Base-by-base conservation (phyloP, 2,329 filamentous ascomycete species). In the Pseudocercospora pini-densiflorae region DNA sequence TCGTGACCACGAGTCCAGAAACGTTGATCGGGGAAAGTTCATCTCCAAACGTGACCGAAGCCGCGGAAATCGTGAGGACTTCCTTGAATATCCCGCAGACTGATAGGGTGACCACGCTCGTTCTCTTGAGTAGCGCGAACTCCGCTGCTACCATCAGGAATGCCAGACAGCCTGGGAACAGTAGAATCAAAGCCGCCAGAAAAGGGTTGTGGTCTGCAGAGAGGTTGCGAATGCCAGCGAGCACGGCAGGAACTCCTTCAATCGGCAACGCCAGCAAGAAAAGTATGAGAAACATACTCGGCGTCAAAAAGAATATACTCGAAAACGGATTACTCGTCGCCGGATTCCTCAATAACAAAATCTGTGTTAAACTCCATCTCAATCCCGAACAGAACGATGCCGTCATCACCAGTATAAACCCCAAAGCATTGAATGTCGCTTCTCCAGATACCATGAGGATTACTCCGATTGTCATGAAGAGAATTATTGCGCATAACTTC, bases 61-160 rank as follows among this genome's bases (percentile, higher is more conserved):
- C 94, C 0, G 93, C 93, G 47, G 88, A 90, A 75, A 99, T 98
- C 14, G 95, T 99, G 63, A 99, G 90, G 47, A 98, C 95, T 81
- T 99, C 95, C 79, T 99, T 99, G 85, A 99, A 98, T 68, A 99
- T 98, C 68, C 95, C 95, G 69, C 94, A 97, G 73, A 99, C 97
- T 60, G 92, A 96, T 54, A 99, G 86, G 0, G 95, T 98, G 60
- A 99, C 95, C 61, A 99, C 95, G 1, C 92, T 96, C 0, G 94
- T 98, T 57, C 95, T 92, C 82, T 97, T 91, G 71, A 99, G 87
- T 68, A 99, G 87, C 61, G 95, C 94, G 78, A 98, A 99, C 80
- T 99, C 95, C 62, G 92, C 94, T 0, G 93, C 89, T 19, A 96
- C 98, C 95, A 99, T 99, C 69, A 93, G 87, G 78, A 99, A 99